Percentiles rank a stretch among this genome's conserved stretches.
Conservation (phyloP, 208 protist genomes). For the Trypanosomatidae sp. region DNA sequence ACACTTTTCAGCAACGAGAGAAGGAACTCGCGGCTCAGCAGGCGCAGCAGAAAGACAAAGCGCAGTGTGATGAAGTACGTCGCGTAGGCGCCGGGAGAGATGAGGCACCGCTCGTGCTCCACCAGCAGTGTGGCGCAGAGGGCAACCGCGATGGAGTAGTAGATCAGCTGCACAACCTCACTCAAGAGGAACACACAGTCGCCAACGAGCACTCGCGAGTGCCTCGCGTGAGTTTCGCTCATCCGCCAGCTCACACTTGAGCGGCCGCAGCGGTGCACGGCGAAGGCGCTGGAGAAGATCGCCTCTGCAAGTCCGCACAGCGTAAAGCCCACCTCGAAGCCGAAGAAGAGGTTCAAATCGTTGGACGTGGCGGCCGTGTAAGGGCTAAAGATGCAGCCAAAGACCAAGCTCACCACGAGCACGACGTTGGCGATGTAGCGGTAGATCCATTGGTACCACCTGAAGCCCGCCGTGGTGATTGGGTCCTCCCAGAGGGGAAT, state of each 20-base stretch:
- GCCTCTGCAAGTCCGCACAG: conserved; percentile 45
- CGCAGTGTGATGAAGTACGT: conserved; percentile 68
- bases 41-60: conserved; percentile 60
- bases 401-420: conserved; percentile 49
- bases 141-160: conserved; percentile 54
- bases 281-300: conserved; percentile 37
- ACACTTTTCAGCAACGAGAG: conserved; percentile 34
- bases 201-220: conserved; percentile 38
- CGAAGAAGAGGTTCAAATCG: conserved; percentile 61
- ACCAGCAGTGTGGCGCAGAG: conserved; percentile 46
- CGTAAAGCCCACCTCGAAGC: conserved; percentile 58
- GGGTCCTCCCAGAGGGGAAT: conserved; percentile 74
- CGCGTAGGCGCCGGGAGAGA: conserved; percentile 50
- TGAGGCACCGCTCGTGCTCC: conserved; percentile 40
- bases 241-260: conserved; percentile 23
- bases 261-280: conserved; percentile 52
- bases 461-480: conserved; percentile 52
- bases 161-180: conserved; percentile 61
- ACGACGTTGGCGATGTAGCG: conserved; percentile 45
- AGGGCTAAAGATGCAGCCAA: conserved; percentile 64
- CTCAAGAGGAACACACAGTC: conserved; percentile 56
- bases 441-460: conserved; percentile 35
- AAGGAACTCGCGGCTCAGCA: conserved; percentile 60
- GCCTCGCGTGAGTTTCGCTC: conserved; percentile 17
- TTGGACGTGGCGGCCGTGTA: conserved; percentile 28